A percentile compares a stretch with the other conserved stretches of the same genome.
phyloP scores from a whole-genome alignment of 2,329 filamentous ascomycete genomes.

The Diaporthe sp. region DNA sequence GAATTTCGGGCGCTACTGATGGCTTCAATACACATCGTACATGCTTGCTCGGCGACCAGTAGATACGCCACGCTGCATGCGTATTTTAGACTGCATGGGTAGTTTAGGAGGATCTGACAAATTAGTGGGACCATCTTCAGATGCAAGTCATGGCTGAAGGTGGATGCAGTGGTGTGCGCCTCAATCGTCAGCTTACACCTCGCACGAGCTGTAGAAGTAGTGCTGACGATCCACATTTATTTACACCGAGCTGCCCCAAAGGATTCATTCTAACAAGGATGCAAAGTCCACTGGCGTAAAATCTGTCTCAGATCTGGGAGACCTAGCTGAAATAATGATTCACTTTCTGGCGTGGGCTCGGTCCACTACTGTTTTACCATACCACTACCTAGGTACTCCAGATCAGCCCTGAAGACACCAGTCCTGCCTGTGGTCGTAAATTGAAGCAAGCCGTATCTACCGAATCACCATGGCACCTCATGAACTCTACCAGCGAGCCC shows the following conservation, averaged over 20 bases:
- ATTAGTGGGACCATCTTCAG: constrained; percentile 1
- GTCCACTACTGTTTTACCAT: neutral
- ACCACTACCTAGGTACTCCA: too few species aligned
- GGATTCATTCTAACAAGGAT: neutral
- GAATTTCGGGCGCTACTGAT: neutral
- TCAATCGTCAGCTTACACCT: constrained; percentile 8
- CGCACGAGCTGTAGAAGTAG: neutral
- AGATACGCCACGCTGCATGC: neutral
- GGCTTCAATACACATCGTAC: neutral
- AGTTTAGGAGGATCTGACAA: neutral
- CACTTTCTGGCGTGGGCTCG: neutral
- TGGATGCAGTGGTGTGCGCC: neutral
- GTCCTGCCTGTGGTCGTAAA: neutral
- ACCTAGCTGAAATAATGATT: neutral
- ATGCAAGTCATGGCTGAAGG: neutral
- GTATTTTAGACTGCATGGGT: neutral
- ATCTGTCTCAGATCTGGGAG: neutral
- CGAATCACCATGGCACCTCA: neutral
- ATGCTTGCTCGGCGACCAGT: neutral
- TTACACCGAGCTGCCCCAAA: constrained; percentile 9
- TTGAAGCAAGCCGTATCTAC: neutral
- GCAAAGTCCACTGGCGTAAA: neutral
- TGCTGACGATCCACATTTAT: constrained; percentile 22
- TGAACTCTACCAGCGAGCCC: constrained; percentile 7
- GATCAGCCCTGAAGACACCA: neutral